Conservation (phyloP, 192 early-diverging fungal genomes). For the Coemansia asiatica region DNA sequence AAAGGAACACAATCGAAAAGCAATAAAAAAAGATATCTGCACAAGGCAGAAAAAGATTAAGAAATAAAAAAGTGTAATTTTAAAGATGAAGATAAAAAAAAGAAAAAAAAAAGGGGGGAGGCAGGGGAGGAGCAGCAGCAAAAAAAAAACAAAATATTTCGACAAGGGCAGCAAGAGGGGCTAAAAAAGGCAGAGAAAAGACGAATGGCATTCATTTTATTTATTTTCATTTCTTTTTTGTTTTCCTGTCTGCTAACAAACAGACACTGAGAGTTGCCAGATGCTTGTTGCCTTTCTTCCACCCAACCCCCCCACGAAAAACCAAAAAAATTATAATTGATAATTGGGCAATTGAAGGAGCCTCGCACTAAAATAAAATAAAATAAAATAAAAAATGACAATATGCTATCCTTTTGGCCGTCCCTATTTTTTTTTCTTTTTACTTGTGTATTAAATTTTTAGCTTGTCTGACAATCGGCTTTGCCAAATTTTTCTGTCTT, state of each 20-base stretch:
- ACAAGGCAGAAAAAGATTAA: not conserved
- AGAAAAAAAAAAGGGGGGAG: not conserved
- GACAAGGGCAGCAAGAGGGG: not conserved
- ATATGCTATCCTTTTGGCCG: slow-evolving; percentile 4
- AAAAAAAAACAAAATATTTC: slow-evolving; percentile 1
- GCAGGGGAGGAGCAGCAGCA: not conserved
- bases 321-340: too few species aligned
- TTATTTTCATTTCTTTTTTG: not conserved
- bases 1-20: slow-evolving; percentile 1
- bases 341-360: too few species aligned
- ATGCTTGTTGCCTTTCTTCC: too few species aligned
- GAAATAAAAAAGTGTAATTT: not conserved
- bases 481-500: too few species aligned
- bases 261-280: too few species aligned
- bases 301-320: too few species aligned
- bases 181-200: not conserved
- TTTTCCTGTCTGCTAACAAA: not conserved
- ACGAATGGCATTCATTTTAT: slow-evolving; percentile 2
- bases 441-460: too few species aligned
- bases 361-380: not conserved
- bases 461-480: too few species aligned
- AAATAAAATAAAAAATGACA: too few species aligned
- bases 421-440: too few species aligned
- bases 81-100: slow-evolving; percentile 6
- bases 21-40: not conserved